Percentiles rank a stretch among this genome's conserved stretches.
These are phyloP conservation scores for Graphilbum ipis-grandicollis DNA, from an alignment of 2,329 filamentous ascomycete genomes.

Conservation along the genomic window DNA sequence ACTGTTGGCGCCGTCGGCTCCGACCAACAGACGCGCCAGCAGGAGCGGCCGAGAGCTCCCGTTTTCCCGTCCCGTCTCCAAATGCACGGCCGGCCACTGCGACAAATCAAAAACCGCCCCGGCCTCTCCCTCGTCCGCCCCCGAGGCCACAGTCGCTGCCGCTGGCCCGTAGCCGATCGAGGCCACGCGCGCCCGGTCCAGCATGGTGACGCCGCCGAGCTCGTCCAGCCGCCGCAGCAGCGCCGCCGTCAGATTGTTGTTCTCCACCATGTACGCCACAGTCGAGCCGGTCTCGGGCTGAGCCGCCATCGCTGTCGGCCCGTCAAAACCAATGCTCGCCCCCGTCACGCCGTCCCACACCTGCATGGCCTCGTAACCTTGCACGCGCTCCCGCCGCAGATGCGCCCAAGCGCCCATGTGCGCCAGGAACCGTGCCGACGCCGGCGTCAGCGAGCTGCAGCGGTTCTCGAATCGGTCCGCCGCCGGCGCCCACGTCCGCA, in stretches of 20 bases:
- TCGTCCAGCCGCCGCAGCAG: slow-evolving; percentile 56
- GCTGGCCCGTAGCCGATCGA: slow-evolving; percentile 52
- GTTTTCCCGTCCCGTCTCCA: slow-evolving; percentile 24
- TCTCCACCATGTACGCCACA: slow-evolving; percentile 95
- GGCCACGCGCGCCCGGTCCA: slow-evolving; percentile 63
- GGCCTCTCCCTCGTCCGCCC: slow-evolving; percentile 13
- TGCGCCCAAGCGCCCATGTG: slow-evolving; percentile 74
- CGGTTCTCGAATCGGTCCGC: slow-evolving; percentile 70
- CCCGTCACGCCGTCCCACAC: slow-evolving; percentile 93
- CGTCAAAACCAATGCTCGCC: slow-evolving; percentile 79
- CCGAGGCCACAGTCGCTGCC: background rate
- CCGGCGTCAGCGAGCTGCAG: slow-evolving; percentile 84
- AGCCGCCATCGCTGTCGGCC: slow-evolving; percentile 30
- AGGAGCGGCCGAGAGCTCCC: slow-evolving; percentile 33
- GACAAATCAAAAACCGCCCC: slow-evolving; percentile 53
- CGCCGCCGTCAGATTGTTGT: slow-evolving; percentile 69
- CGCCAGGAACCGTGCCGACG: slow-evolving; percentile 68
- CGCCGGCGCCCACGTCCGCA: slow-evolving; percentile 47
- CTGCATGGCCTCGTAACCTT: slow-evolving; percentile 90
- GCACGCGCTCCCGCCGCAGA: slow-evolving; percentile 54
- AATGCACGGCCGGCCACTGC: slow-evolving; percentile 70
- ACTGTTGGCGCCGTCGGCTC: slow-evolving; percentile 88
- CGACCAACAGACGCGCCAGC: slow-evolving; percentile 70
- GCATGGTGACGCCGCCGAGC: slow-evolving; percentile 50
- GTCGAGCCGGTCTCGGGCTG: slow-evolving; percentile 24